A percentile compares a stretch with the other conserved stretches of the same genome.
Conservation (phyloP, 305 asterid species). For the Fraxinus xanthoxyloides region DNA sequence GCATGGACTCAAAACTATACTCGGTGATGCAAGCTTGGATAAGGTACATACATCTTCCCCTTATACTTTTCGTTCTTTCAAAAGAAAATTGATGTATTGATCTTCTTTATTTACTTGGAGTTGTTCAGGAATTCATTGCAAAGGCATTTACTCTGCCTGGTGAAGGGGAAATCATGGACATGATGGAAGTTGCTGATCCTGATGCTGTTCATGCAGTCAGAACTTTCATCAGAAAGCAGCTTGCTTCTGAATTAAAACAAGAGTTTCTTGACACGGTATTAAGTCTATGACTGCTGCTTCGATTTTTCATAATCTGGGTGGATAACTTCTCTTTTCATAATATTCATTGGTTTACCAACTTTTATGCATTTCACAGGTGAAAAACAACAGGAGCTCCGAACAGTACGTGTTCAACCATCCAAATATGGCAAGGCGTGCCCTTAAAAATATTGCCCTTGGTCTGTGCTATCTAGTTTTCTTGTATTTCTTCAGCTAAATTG, state of each 20-base stretch:
- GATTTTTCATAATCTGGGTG: background rate
- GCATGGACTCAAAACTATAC: conserved; percentile 72
- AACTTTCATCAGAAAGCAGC: conserved; percentile 71
- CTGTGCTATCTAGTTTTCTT: conserved; percentile 6
- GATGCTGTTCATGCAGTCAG: conserved; percentile 94
- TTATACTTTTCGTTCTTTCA: background rate
- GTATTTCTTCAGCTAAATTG: background rate
- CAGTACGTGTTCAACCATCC: conserved; percentile 67
- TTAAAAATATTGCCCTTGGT: conserved; percentile 86
- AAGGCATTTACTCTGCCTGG: conserved; percentile 93
- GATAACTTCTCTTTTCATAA: background rate
- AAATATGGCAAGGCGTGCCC: conserved; percentile 84
- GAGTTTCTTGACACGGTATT: conserved; percentile 63
- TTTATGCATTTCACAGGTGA: conserved; percentile 42
- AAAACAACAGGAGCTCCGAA: conserved; percentile 63
- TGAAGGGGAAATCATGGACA: conserved; percentile 92
- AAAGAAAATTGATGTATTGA: background rate
- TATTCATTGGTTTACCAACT: conserved; percentile 4
- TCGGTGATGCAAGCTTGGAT: conserved; percentile 66
- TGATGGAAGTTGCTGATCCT: conserved; percentile 97
- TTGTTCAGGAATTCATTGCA: conserved; percentile 81
- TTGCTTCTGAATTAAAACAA: conserved; percentile 71
- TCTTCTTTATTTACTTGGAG: background rate
- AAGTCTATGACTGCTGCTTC: background rate
- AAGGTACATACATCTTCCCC: conserved; percentile 45